Conservation (phyloP, 1,284 basidiomycete species). For the Irpex lacteus region DNA sequence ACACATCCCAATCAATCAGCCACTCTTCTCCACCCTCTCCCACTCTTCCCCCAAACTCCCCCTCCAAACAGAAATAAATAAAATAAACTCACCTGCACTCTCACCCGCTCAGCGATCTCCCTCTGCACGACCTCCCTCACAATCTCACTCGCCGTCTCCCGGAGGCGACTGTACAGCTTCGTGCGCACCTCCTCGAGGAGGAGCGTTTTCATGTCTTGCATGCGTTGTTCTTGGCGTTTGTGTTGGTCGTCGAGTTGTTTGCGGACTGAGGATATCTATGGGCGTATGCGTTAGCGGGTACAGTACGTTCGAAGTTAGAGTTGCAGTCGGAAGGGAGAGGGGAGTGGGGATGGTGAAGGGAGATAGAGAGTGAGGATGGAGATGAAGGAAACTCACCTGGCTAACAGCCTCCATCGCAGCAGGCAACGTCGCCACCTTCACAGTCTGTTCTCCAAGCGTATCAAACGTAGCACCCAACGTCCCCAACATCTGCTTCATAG, state of each 20-base stretch:
- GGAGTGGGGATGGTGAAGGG: no score
- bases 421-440: conserved; percentile 38
- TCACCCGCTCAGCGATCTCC: conserved; percentile 35
- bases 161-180: conserved; percentile 35
- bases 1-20: no score
- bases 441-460: conserved; percentile 41
- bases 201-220: conserved; percentile 32
- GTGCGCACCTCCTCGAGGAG: conserved; percentile 39
- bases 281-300: not conserved
- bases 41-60: no score
- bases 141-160: conserved; percentile 28
- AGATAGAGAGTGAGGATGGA: not conserved
- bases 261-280: conserved; percentile 37
- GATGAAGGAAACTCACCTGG: conserved; percentile 26
- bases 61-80: no score
- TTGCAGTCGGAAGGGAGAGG: no score
- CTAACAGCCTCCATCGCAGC: conserved; percentile 42
- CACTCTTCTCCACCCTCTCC: no score
- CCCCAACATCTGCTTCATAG: conserved; percentile 41
- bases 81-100: conserved; percentile 19
- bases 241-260: conserved; percentile 37
- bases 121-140: conserved; percentile 36
- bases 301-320: no score
- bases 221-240: conserved; percentile 33
- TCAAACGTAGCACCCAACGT: conserved; percentile 41